A percentile compares a stretch with the other conserved stretches of the same genome.
These are phyloP conservation scores for Tympanopsis confertula DNA, from an alignment of 2,329 filamentous ascomycete genomes.

Conservation along the genomic window DNA sequence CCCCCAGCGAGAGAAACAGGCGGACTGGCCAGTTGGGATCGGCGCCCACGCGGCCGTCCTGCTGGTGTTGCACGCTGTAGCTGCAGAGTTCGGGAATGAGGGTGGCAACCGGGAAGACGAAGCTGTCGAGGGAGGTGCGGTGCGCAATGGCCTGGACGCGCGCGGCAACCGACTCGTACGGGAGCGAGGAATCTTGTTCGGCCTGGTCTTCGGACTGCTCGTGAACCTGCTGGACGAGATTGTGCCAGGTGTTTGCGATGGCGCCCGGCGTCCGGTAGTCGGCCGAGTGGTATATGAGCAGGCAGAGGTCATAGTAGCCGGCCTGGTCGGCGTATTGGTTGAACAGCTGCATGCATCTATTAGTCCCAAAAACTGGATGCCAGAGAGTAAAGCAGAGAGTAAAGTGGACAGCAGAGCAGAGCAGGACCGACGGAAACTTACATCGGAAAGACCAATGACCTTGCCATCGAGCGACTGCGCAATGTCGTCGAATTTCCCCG, in stretches of 20 bases:
- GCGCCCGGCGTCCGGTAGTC: conserved; percentile 82
- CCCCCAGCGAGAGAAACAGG: conserved; percentile 41
- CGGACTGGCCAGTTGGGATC: conserved; percentile 44
- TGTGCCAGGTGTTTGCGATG: conserved; percentile 74
- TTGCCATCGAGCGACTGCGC: conserved; percentile 62
- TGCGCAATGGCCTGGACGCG: conserved; percentile 53
- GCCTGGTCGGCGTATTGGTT: conserved; percentile 85
- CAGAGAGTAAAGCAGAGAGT: not conserved
- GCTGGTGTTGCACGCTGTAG: conserved; percentile 46
- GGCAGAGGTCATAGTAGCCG: conserved; percentile 83
- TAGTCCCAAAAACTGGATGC: conserved; percentile 6
- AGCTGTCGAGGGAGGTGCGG: conserved; percentile 51
- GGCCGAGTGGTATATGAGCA: conserved; percentile 83
- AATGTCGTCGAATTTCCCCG: conserved; percentile 52
- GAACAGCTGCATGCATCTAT: conserved; percentile 52
- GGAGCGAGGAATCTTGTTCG: conserved; percentile 30
- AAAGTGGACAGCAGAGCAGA: conserved; percentile 5
- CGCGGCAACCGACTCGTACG: conserved; percentile 34
- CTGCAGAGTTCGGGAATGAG: conserved; percentile 51
- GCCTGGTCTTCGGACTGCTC: conserved; percentile 23
- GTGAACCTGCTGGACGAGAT: conserved; percentile 65
- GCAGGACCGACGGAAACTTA: conserved; percentile 30
- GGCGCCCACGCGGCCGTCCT: conserved; percentile 44
- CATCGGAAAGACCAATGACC: conserved; percentile 64
- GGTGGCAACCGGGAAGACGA: conserved; percentile 51